phyloP scores from a whole-genome alignment of 1,139 yeast species.

The Blastobotrys proliferans region DNA sequence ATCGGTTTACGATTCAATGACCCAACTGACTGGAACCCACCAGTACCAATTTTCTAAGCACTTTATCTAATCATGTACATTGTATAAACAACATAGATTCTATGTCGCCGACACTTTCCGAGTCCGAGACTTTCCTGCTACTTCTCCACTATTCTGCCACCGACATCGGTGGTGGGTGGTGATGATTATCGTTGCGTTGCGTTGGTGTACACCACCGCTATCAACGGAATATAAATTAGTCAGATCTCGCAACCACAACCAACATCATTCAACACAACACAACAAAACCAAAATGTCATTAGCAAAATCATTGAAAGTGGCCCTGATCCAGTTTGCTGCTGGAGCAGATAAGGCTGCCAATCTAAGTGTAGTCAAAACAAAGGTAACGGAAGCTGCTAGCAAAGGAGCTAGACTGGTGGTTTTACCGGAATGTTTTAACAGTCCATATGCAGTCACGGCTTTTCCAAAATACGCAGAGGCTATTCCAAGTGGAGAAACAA shows the following conservation, averaged over 20 bases:
- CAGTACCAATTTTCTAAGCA: constrained; percentile 46
- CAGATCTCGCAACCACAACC: neutral
- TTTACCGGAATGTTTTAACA: constrained; percentile 89
- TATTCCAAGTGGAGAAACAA: constrained; percentile 67
- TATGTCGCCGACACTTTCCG: too few relatives aligned
- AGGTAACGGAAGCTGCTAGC: constrained; percentile 51
- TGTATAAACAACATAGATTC: too few relatives aligned
- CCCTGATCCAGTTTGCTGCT: constrained; percentile 72
- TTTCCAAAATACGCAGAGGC: constrained; percentile 80
- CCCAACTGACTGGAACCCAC: constrained; percentile 69
- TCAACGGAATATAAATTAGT: too few relatives aligned
- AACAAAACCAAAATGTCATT: constrained; percentile 12
- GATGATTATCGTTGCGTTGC: too few relatives aligned
- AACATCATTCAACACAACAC: neutral
- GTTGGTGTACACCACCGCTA: too few relatives aligned
- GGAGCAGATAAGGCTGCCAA: constrained; percentile 66
- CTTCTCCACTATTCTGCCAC: too few relatives aligned
- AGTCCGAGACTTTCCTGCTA: too few relatives aligned
- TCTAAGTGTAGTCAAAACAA: constrained; percentile 50
- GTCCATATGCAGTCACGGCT: constrained; percentile 86
- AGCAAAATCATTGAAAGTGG: constrained; percentile 46
- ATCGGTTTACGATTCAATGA: constrained; percentile 75
- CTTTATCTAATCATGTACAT: neutral
- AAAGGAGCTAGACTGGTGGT: constrained; percentile 50
- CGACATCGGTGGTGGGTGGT: too few relatives aligned